These are phyloP conservation scores for Ephemerocybe angulata DNA, from an alignment of 768 basidiomycete genomes.

Conservation along the genomic window DNA sequence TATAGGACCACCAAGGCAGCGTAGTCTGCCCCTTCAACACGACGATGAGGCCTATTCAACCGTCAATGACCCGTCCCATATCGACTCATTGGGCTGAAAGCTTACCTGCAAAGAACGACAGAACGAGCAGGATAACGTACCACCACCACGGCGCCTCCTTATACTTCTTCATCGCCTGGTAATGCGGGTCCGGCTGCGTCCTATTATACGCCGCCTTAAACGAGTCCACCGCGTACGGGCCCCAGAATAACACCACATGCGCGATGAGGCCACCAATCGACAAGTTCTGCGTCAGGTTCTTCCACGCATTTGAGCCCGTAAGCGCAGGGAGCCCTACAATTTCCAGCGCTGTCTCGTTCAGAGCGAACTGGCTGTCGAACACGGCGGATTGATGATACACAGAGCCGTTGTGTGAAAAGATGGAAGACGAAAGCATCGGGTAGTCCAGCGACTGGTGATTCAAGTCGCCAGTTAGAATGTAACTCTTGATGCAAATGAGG, in stretches of 20 bases:
- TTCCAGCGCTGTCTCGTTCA: slow-evolving; percentile 54
- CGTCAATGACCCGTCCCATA: too few relatives aligned
- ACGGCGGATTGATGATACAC: slow-evolving; percentile 53
- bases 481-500: too few relatives aligned
- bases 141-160: slow-evolving; percentile 47
- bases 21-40: slow-evolving; percentile 58
- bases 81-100: too few relatives aligned
- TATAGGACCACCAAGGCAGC: slow-evolving; percentile 60
- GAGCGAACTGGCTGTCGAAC: slow-evolving; percentile 46
- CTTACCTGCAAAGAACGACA: slow-evolving; percentile 55
- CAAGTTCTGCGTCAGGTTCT: slow-evolving; percentile 40
- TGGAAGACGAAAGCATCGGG: slow-evolving; percentile 59
- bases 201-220: slow-evolving; percentile 42
- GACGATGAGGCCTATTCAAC: slow-evolving; percentile 39
- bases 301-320: slow-evolving; percentile 54
- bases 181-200: slow-evolving; percentile 26
- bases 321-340: slow-evolving; percentile 47
- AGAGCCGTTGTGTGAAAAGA: slow-evolving; percentile 54
- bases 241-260: slow-evolving; percentile 55
- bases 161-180: slow-evolving; percentile 4
- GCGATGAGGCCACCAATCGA: slow-evolving; percentile 61
- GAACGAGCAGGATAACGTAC: slow-evolving; percentile 46
- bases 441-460: slow-evolving; percentile 52
- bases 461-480: too few relatives aligned
- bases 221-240: slow-evolving; percentile 46